Conservation (phyloP, 805 yeast species). For the Saturnispora mendoncae region DNA sequence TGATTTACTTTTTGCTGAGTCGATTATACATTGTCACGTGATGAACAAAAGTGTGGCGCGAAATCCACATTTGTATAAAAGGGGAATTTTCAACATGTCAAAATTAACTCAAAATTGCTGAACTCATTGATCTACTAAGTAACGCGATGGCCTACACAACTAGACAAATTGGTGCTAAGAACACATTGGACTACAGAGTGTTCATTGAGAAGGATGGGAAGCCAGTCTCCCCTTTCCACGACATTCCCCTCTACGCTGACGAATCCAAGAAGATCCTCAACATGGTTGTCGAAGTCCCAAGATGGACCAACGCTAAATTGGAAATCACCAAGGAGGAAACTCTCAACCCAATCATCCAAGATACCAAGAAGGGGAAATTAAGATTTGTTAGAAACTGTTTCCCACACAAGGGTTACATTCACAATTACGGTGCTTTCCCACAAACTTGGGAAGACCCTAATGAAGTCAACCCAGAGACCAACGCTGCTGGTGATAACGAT, state of each 20-base stretch:
- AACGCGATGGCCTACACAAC: slow-evolving; percentile 80
- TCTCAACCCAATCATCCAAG: slow-evolving; percentile 93
- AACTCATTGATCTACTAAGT: no score
- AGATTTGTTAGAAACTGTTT: slow-evolving; percentile 95
- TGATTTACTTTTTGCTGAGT: no score
- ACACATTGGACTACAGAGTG: slow-evolving; percentile 89
- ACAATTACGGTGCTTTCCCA: slow-evolving; percentile 98
- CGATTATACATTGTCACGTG: background rate
- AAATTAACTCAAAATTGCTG: no score
- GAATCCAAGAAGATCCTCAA: slow-evolving; percentile 80
- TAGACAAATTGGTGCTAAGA: slow-evolving; percentile 92
- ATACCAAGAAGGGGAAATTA: slow-evolving; percentile 92
- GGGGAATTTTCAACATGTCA: background rate
- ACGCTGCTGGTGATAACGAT: slow-evolving; percentile 72
- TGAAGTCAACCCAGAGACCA: slow-evolving; percentile 55
- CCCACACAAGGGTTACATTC: slow-evolving; percentile 98
- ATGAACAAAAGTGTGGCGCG: background rate
- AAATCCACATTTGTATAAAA: no score
- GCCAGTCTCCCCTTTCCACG: slow-evolving; percentile 94
- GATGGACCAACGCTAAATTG: slow-evolving; percentile 97
- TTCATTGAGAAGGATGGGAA: slow-evolving; percentile 89
- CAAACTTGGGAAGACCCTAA: slow-evolving; percentile 83
- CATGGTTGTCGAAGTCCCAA: slow-evolving; percentile 87
- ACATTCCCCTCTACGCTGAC: slow-evolving; percentile 86
- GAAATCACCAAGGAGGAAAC: slow-evolving; percentile 81